phyloP scores from a whole-genome alignment of 108 stramenopile species.

The Nitzschia inconspicua region DNA sequence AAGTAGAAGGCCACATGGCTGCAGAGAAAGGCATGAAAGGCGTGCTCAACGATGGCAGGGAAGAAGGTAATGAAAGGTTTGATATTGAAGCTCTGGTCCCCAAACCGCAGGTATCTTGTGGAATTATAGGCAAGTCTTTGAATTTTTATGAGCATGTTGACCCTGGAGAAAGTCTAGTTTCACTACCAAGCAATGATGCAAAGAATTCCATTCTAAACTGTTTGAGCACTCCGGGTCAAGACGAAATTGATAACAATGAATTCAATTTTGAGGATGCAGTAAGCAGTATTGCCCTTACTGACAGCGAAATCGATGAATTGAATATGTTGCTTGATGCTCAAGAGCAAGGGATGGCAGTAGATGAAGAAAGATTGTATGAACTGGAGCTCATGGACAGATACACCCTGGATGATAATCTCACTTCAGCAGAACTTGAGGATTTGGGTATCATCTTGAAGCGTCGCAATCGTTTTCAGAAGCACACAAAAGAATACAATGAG shows the following conservation, averaged over 20 bases:
- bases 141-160: too few relatives aligned
- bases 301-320: conserved; percentile 9
- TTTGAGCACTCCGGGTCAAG: not conserved
- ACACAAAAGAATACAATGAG: not conserved
- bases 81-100: too few relatives aligned
- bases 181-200: not conserved
- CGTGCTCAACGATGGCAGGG: too few relatives aligned
- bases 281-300: not conserved
- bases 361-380: conserved; percentile 17
- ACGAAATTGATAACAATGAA: not conserved
- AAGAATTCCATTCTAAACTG: not conserved
- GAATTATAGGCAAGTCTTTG: too few relatives aligned
- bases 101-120: too few relatives aligned
- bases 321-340: conserved; percentile 5
- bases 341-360: conserved; percentile 8
- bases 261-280: not conserved
- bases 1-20: too few relatives aligned
- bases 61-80: too few relatives aligned
- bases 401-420: not conserved
- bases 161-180: not conserved
- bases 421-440: not conserved
- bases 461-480: not conserved
- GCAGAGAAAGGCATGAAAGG: too few relatives aligned
- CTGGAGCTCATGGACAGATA: conserved; percentile 19
- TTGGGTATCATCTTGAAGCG: too few relatives aligned